Percentiles rank a stretch among this genome's conserved stretches.
Conservation (phyloP, 1,284 basidiomycete genomes). For the Rhodotorula sp. region DNA sequence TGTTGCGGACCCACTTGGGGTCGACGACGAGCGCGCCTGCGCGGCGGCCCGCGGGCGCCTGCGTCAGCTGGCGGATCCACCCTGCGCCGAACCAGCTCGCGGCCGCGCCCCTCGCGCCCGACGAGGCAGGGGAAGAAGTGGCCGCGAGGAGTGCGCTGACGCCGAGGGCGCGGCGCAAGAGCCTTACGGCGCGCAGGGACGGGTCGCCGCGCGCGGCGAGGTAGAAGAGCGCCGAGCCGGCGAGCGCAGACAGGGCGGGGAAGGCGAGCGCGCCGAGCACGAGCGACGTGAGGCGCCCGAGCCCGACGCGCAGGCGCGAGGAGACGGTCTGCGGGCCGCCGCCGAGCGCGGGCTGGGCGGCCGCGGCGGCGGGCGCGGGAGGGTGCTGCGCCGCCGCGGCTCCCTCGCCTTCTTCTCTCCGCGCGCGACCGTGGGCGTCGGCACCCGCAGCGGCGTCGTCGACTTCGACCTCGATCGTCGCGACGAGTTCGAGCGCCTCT, state of each 20-base stretch:
- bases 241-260: constrained; percentile 29
- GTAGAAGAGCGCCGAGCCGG: constrained; percentile 30
- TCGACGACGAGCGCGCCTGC: constrained; percentile 24
- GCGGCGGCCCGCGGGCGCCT: neutral
- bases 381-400: too few relatives aligned
- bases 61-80: constrained; percentile 11
- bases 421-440: too few relatives aligned
- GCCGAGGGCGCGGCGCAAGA: constrained; percentile 10
- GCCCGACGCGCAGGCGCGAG: constrained; percentile 29
- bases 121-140: neutral
- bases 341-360: neutral
- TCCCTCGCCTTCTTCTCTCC: too few relatives aligned
- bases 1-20: constrained; percentile 44
- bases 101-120: neutral
- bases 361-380: neutral
- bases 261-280: constrained; percentile 38
- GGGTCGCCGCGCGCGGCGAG: constrained; percentile 18
- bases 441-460: constrained; percentile 2
- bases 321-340: neutral
- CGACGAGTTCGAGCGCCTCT: constrained; percentile 27
- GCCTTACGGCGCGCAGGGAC: constrained; percentile 1
- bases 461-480: constrained; percentile 32
- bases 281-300: constrained; percentile 35
- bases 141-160: constrained; percentile 19
- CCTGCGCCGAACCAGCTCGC: neutral